Percentiles rank a stretch among this genome's conserved stretches.
Conservation (phyloP, 768 basidiomycete species). For the Xerocomus spinulosus region DNA sequence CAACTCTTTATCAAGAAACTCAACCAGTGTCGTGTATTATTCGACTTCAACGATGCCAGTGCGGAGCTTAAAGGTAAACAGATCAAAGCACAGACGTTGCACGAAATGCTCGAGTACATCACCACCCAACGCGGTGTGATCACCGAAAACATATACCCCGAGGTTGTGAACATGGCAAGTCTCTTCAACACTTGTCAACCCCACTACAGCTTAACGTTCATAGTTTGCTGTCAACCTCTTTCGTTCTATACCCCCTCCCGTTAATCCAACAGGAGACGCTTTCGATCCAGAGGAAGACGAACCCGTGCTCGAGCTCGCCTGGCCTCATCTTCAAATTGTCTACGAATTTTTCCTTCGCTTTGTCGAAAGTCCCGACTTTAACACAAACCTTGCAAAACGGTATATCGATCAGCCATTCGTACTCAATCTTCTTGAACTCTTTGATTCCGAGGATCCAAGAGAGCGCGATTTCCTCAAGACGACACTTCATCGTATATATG, state of each 20-base stretch:
- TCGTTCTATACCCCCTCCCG: constrained; percentile 98
- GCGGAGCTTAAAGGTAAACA: constrained; percentile 96
- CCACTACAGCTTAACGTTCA: constrained; percentile 6
- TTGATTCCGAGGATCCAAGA: constrained; percentile 97
- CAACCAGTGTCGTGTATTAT: constrained; percentile 92
- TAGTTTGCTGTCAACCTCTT: constrained; percentile 98
- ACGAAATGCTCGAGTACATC: constrained; percentile 99
- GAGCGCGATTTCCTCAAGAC: constrained; percentile 99
- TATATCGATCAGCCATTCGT: constrained; percentile 97
- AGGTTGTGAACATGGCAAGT: constrained; percentile 95
- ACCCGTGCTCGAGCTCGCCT: constrained; percentile 96
- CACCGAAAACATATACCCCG: constrained; percentile 96
- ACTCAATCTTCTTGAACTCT: constrained; percentile 92
- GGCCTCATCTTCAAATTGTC: constrained; percentile 99
- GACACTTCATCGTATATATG: constrained; percentile 97
- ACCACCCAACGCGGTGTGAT: constrained; percentile 95
- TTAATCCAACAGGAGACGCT: constrained; percentile 96
- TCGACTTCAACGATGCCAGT: constrained; percentile 98
- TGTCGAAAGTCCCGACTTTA: constrained; percentile 96
- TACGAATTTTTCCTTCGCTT: constrained; percentile 99
- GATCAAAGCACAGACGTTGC: constrained; percentile 95
- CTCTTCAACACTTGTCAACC: neutral
- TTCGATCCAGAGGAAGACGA: constrained; percentile 99
- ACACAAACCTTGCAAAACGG: constrained; percentile 94
- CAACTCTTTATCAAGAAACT: constrained; percentile 92